Percentiles rank a stretch among this genome's conserved stretches.
Evolutionary conservation across 805 yeast species (phyloP).

Genomic region (Ogataea kodamae): DNA sequence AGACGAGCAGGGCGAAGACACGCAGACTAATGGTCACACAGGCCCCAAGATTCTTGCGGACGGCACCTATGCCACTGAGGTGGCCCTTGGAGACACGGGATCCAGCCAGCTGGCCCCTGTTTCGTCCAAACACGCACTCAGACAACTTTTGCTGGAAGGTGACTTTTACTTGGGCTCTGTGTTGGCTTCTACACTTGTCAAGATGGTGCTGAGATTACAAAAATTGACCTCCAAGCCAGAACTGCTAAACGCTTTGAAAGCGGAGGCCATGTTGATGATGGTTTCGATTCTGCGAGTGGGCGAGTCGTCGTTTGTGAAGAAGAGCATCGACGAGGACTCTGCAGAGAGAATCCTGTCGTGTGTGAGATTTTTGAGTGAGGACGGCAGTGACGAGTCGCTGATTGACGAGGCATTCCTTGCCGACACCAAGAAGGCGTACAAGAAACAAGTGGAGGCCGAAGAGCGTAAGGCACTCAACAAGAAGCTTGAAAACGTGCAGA

Average conservation of each 20-base stretch:
- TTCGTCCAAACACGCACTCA: conserved; percentile 58
- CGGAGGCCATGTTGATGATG: conserved; percentile 90
- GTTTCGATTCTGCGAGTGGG: conserved; percentile 90
- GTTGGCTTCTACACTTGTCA: conserved; percentile 81
- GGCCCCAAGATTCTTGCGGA: conserved; percentile 94
- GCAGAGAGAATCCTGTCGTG: conserved; percentile 92
- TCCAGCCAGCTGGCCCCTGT: conserved; percentile 31
- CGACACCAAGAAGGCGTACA: conserved; percentile 84
- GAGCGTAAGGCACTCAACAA: conserved; percentile 55
- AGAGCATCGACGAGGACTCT: conserved; percentile 91
- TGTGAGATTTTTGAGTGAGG: conserved; percentile 72
- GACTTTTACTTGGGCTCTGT: conserved; percentile 90
- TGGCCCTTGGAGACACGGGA: conserved; percentile 56
- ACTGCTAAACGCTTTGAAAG: conserved; percentile 79
- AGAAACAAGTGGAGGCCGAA: conserved; percentile 58
- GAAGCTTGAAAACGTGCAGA: conserved; percentile 54
- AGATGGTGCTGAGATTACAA: conserved; percentile 75
- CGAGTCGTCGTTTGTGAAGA: conserved; percentile 62
- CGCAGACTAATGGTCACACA: conserved; percentile 30
- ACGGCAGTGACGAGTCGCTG: conserved; percentile 44
- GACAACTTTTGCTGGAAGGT: conserved; percentile 78
- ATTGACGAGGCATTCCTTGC: conserved; percentile 72
- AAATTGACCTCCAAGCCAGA: conserved; percentile 47
- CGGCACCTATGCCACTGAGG: conserved; percentile 97
- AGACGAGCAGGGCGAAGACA: conserved; percentile 28